Evolutionary conservation across 208 protist genomes (phyloP).

Genomic region (Leishmania amazonensis): DNA sequence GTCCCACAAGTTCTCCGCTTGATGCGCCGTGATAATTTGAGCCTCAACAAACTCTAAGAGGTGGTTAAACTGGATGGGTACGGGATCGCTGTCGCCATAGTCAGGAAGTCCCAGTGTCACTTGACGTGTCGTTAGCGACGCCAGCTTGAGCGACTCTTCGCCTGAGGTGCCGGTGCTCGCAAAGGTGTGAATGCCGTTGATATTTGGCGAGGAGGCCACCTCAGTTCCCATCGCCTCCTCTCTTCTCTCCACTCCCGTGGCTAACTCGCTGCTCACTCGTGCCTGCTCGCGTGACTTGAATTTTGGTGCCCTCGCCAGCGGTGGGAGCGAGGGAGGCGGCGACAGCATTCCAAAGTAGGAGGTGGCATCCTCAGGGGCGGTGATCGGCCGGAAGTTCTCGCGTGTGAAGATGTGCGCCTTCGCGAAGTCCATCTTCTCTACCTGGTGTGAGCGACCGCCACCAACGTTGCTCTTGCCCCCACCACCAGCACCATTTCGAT

Average conservation of each 20-base stretch:
- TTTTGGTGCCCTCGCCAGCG: conserved; percentile 10
- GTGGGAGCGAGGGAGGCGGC: conserved; percentile 14
- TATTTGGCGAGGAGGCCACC: not conserved
- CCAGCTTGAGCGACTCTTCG: conserved; percentile 72
- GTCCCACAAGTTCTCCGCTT: conserved; percentile 76
- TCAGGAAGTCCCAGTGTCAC: conserved; percentile 52
- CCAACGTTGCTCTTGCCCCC: conserved; percentile 6
- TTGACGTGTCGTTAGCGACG: conserved; percentile 62
- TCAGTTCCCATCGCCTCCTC: not conserved
- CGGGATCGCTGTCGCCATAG: conserved; percentile 43
- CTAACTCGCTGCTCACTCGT: not conserved
- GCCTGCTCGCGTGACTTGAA: conserved; percentile 1
- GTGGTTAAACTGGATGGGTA: conserved; percentile 75
- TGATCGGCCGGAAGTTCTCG: conserved; percentile 72
- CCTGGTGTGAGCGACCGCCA: conserved; percentile 11
- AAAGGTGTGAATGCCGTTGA: conserved; percentile 8
- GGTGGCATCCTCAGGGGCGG: conserved; percentile 47
- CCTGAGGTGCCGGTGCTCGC: conserved; percentile 21
- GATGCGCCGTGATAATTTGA: conserved; percentile 74
- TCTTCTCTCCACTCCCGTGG: not conserved
- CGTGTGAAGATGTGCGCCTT: conserved; percentile 62
- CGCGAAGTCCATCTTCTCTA: conserved; percentile 53
- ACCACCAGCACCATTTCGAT: not conserved
- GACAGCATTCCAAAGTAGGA: conserved; percentile 26
- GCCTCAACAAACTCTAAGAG: conserved; percentile 78